Evolutionary conservation across 345 rosid species (phyloP).

Genomic region (Diplotaxis tenuifolia): DNA sequence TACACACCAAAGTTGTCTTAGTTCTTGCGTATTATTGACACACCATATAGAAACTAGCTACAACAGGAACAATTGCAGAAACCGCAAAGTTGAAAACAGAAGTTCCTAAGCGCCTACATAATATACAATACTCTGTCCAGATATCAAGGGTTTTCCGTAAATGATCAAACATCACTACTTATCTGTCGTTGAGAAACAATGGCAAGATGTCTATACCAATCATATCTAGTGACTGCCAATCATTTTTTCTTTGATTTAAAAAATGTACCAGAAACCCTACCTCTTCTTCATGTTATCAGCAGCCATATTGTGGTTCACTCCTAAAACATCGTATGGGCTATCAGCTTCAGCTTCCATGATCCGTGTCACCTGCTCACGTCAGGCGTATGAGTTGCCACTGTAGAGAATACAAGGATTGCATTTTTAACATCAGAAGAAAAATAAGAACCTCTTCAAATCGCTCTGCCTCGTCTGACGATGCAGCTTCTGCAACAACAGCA

Average conservation of each 20-base stretch:
- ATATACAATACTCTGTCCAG: background rate
- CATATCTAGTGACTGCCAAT: background rate
- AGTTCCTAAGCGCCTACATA: background rate
- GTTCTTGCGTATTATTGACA: background rate
- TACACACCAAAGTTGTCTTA: conserved; percentile 25
- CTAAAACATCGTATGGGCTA: conserved; percentile 75
- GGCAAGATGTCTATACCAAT: conserved; percentile 5
- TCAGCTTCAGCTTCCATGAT: conserved; percentile 72
- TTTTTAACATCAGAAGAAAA: background rate
- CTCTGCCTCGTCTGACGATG: conserved; percentile 88
- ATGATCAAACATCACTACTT: background rate
- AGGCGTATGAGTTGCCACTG: conserved; percentile 9
- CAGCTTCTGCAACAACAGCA: conserved; percentile 87
- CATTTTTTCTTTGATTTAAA: background rate
- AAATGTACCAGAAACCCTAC: conserved; percentile 41
- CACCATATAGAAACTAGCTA: background rate
- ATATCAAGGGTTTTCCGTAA: background rate
- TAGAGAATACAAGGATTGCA: background rate
- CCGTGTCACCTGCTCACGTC: conserved; percentile 64
- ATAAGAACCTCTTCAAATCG: conserved; percentile 81
- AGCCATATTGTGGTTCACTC: conserved; percentile 68
- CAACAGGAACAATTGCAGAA: background rate
- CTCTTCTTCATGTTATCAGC: conserved; percentile 81
- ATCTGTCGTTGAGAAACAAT: background rate
- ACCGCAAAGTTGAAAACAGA: background rate